Conservation (phyloP, 1,139 yeast genomes). For the Pichia kudriavzevii region DNA sequence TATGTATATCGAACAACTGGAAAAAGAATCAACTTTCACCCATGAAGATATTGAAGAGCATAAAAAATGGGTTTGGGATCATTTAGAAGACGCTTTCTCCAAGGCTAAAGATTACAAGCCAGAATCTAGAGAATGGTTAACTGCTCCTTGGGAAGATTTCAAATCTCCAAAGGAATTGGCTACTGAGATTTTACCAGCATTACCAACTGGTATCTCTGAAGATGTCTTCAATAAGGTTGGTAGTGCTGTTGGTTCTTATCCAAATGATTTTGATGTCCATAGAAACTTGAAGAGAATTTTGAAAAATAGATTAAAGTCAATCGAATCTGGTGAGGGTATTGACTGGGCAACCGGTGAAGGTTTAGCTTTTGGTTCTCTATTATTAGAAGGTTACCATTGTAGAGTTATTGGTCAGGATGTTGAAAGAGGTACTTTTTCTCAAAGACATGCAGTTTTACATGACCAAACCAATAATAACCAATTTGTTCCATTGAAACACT, state of each 20-base stretch:
- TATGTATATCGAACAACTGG: conserved; percentile 69
- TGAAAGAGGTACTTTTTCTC: conserved; percentile 99
- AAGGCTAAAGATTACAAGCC: conserved; percentile 89
- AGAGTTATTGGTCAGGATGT: conserved; percentile 99
- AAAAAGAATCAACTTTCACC: conserved; percentile 83
- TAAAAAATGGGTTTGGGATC: conserved; percentile 96
- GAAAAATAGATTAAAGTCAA: conserved; percentile 76
- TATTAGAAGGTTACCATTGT: conserved; percentile 90
- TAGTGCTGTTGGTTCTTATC: conserved; percentile 69
- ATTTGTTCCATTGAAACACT: conserved; percentile 76
- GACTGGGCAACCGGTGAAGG: conserved; percentile 99
- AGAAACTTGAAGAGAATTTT: conserved; percentile 94
- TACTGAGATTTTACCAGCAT: conserved; percentile 88
- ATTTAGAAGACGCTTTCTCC: conserved; percentile 80
- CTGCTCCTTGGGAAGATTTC: conserved; percentile 98
- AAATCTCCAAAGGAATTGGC: conserved; percentile 97
- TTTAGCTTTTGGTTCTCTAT: conserved; percentile 88
- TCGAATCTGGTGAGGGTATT: conserved; percentile 85
- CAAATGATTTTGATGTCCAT: conserved; percentile 85
- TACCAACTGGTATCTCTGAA: conserved; percentile 88
- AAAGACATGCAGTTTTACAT: conserved; percentile 97
- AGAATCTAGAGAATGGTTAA: conserved; percentile 93
- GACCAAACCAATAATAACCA: conserved; percentile 84
- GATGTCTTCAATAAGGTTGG: conserved; percentile 72
- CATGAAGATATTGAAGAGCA: conserved; percentile 89